Evolutionary conservation across 2,329 filamentous ascomycete species (phyloP), one percentile per base, ranked within the genome.

Genomic region (Dothideomycetidae sp.): DNA sequence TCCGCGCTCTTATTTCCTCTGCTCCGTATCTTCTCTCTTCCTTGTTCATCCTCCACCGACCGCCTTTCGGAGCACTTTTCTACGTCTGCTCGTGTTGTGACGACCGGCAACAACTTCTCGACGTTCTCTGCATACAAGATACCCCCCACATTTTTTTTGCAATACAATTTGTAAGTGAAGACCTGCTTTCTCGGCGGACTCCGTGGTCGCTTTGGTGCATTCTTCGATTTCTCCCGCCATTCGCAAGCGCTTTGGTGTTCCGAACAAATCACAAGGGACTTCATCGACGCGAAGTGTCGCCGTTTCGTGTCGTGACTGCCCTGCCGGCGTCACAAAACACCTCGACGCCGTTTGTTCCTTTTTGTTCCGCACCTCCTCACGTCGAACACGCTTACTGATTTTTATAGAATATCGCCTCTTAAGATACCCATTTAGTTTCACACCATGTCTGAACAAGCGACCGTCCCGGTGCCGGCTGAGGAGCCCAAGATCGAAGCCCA

Each of bases 401-500:
- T 26, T n/a, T 26, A n/a, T 26, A 26, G 21, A 26, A 26, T 26
- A 26, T 26, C n/a, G 7, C 36, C 13, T 29, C 28, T 38, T 29
- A 30, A 38, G 36, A 32, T 33, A 38, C 29, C 36, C 29, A 29
- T 31, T 38, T 38, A 29, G 36, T 37, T n/a, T 30, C 19, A 38
- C 36, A 38, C 16, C 19, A 38, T 38, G 36, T 38, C 36, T 38
- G 37, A 21, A 31, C 36, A 21, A 10, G 32, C 33, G 32, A 31
- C 31, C 15, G 35, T 32, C 29, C 28, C 35, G 17, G 9, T 29
- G 21, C 28, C 31, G 17, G 40, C 41, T 13, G 34, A 42, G 33
- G 37, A 41, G 35, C 39, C 37, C 31, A 42, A 35, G 14, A 41
- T 42, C 29, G 46, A 47, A 41, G 21, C 45, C 39, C 52, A 52